A percentile compares a stretch with the other conserved stretches of the same genome.
phyloP scores from a whole-genome alignment of 257 asterid genomes.

The Hygrophila difformis region DNA sequence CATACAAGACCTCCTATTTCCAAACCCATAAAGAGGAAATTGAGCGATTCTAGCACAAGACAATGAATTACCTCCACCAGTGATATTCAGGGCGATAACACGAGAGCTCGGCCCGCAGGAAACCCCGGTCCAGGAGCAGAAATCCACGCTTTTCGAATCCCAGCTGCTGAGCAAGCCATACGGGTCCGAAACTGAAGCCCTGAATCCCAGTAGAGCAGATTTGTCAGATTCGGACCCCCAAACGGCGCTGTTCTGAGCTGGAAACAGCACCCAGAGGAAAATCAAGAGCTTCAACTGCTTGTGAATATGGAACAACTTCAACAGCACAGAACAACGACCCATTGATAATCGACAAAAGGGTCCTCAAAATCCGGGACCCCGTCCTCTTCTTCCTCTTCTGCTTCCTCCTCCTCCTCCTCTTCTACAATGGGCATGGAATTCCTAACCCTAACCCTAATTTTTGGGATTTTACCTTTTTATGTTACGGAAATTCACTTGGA shows the following conservation, averaged over 20 bases:
- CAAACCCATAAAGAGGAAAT: conserved; percentile 76
- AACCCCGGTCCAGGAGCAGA: conserved; percentile 79
- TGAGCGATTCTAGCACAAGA: conserved; percentile 66
- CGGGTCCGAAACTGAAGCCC: conserved; percentile 59
- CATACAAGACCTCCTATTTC: conserved; percentile 60
- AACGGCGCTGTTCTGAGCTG: conserved; percentile 32
- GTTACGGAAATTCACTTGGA: conserved; percentile 13
- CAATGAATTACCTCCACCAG: conserved; percentile 73
- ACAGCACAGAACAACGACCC: conserved; percentile 52
- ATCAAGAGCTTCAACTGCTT: conserved; percentile 48
- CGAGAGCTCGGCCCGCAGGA: conserved; percentile 59
- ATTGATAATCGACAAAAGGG: conserved; percentile 47
- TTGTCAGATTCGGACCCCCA: conserved; percentile 54
- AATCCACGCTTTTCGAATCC: conserved; percentile 35
- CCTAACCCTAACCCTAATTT: conserved; percentile 52
- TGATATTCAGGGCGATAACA: conserved; percentile 60
- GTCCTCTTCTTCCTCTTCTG: too few species aligned
- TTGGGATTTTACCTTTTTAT: conserved; percentile 19
- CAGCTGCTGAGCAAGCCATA: conserved; percentile 55
- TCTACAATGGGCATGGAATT: conserved; percentile 18
- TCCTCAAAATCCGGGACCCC: conserved; percentile 30
- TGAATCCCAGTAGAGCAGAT: conserved; percentile 78
- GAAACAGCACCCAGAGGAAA: conserved; percentile 34
- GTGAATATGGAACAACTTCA: conserved; percentile 49
- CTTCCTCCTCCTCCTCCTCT: too few species aligned